Evolutionary conservation across 306 rosid genomes (phyloP).

Genomic region (Castanea sativa): DNA sequence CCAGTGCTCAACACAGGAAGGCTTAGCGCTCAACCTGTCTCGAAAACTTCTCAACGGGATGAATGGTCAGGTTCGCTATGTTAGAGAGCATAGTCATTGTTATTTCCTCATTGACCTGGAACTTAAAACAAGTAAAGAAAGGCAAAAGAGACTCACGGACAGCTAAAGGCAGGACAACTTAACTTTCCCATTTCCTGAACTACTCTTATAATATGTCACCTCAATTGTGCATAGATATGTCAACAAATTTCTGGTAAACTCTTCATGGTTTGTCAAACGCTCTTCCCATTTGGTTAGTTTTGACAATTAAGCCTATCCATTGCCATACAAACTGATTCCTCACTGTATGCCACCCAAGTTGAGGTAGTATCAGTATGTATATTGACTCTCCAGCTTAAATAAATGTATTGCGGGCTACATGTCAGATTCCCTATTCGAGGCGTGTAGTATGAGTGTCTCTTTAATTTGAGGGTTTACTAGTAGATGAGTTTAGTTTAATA

Average conservation of each 20-base stretch:
- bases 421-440: not conserved
- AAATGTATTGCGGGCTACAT: not conserved
- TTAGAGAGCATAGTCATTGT: conserved; percentile 59
- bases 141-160: conserved; percentile 25
- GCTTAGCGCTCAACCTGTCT: conserved; percentile 59
- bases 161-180: conserved; percentile 24
- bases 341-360: not conserved
- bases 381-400: not conserved
- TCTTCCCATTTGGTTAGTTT: not conserved
- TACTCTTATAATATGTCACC: not conserved
- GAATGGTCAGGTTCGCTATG: conserved; percentile 61
- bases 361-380: not conserved
- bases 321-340: not conserved
- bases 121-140: conserved; percentile 44
- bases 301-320: not conserved
- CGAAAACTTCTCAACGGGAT: conserved; percentile 68
- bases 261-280: not conserved
- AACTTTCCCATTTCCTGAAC: not conserved
- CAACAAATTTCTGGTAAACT: not conserved
- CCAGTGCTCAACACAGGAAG: conserved; percentile 65
- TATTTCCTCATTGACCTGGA: conserved; percentile 66
- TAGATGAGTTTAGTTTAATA: not conserved
- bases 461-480: not conserved
- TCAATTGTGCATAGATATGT: not conserved
- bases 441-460: not conserved